Conservation (phyloP, 2,329 filamentous ascomycete genomes). For the Trichoderma sp. region DNA sequence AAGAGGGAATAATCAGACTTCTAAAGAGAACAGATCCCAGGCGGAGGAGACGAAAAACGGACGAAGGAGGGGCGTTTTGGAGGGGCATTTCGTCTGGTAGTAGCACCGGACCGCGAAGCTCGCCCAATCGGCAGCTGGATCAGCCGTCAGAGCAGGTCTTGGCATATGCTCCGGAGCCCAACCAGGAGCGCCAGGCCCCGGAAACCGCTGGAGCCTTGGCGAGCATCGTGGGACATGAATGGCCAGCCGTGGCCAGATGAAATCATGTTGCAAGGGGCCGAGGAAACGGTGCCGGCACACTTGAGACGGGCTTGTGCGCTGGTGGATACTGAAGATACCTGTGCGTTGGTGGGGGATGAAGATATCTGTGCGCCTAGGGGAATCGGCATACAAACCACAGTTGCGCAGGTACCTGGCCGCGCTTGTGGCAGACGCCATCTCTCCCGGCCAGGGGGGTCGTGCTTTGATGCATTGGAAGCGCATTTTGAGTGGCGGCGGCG, state of each 20-base stretch:
- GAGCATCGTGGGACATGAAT: neutral
- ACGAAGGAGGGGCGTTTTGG: constrained; percentile 16
- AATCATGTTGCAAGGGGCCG: constrained; percentile 12
- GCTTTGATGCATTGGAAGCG: neutral
- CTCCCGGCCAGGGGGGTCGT: constrained; percentile 15
- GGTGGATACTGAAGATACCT: constrained; percentile 10
- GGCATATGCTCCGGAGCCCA: constrained; percentile 13
- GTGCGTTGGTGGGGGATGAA: constrained; percentile 5
- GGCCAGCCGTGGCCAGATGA: constrained; percentile 18
- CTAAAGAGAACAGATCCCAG: neutral
- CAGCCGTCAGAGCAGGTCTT: constrained; percentile 18
- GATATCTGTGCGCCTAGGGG: neutral
- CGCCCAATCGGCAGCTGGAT: constrained; percentile 15
- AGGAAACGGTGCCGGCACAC: constrained; percentile 18
- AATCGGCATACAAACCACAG: neutral
- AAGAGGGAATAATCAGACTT: constrained; percentile 1
- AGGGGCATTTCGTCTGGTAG: constrained; percentile 5
- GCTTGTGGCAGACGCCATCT: constrained; percentile 18
- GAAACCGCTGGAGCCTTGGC: neutral
- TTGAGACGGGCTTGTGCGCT: neutral
- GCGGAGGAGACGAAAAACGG: neutral
- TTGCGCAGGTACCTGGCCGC: constrained; percentile 10
- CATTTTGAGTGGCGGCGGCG: neutral
- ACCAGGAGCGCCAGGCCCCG: neutral
- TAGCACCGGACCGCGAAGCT: neutral